Conservation (phyloP, 345 rosid species). For the Boechera retrofracta region DNA sequence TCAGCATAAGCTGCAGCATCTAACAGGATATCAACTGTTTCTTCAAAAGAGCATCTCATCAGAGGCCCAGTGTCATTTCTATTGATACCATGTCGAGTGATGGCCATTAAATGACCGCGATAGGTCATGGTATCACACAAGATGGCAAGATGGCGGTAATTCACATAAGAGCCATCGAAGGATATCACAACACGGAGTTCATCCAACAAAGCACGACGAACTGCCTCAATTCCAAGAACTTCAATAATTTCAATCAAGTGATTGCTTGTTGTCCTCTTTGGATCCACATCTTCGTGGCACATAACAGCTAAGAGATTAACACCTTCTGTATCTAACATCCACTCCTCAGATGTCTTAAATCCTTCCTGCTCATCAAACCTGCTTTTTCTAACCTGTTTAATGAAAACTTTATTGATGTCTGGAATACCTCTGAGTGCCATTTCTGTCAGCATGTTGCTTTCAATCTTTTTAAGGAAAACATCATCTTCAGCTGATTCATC, state of each 20-base stretch:
- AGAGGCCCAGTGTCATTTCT: slow-evolving; percentile 96
- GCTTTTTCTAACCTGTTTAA: slow-evolving; percentile 77
- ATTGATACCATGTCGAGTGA: slow-evolving; percentile 97
- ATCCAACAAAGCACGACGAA: slow-evolving; percentile 88
- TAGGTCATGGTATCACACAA: slow-evolving; percentile 98
- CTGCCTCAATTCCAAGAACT: slow-evolving; percentile 98
- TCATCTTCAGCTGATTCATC: slow-evolving; percentile 99
- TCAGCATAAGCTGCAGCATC: slow-evolving; percentile 99
- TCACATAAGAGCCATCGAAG: slow-evolving; percentile 97
- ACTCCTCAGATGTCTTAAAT: slow-evolving; percentile 83
- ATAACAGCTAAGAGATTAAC: slow-evolving; percentile 95
- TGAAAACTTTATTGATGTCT: slow-evolving; percentile 93
- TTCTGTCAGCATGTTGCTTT: slow-evolving; percentile 96
- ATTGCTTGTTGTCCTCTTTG: slow-evolving; percentile 92
- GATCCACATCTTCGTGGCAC: slow-evolving; percentile 95
- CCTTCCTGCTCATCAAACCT: slow-evolving; percentile 82
- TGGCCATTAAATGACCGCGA: slow-evolving; percentile 98
- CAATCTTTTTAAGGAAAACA: slow-evolving; percentile 93
- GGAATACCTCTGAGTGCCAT: slow-evolving; percentile 99
- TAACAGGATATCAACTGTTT: slow-evolving; percentile 95
- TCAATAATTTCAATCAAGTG: slow-evolving; percentile 95
- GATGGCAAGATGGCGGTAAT: slow-evolving; percentile 95
- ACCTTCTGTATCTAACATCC: slow-evolving; percentile 99
- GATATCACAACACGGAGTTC: slow-evolving; percentile 96
- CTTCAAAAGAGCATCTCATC: slow-evolving; percentile 99